phyloP scores from a whole-genome alignment of 345 rosid species.

The Hibiscus tridactylites region DNA sequence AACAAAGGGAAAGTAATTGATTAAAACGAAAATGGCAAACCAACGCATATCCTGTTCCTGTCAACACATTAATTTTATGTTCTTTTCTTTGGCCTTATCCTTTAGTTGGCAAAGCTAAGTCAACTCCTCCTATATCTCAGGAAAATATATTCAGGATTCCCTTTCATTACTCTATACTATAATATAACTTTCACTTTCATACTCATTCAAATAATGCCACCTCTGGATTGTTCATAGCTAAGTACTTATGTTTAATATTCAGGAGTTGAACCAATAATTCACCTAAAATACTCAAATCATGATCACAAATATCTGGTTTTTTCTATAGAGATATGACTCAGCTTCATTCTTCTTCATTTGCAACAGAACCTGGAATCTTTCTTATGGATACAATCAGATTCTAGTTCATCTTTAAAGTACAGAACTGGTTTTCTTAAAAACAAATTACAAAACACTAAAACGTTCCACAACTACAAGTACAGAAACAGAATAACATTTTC shows the following conservation, averaged over 20 bases:
- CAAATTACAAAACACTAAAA: too few relatives aligned
- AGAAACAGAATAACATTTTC: too few relatives aligned
- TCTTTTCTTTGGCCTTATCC: not conserved
- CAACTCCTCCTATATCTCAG: not conserved
- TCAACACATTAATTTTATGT: not conserved
- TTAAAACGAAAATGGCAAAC: not conserved
- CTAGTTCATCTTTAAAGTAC: not conserved
- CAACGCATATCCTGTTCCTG: not conserved
- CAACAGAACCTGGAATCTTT: not conserved
- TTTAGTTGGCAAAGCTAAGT: not conserved
- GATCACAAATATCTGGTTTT: not conserved
- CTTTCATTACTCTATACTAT: not conserved
- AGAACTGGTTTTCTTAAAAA: conserved; percentile 9
- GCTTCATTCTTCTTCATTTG: not conserved
- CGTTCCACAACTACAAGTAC: too few relatives aligned
- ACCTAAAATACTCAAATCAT: not conserved
- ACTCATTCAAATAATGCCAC: not conserved
- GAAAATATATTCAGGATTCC: not conserved
- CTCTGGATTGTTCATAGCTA: not conserved
- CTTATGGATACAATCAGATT: not conserved
- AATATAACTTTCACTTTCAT: not conserved
- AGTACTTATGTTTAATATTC: not conserved
- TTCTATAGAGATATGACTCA: not conserved
- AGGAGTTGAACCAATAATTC: not conserved
- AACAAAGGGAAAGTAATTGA: not conserved